Percentiles rank a stretch among this genome's conserved stretches.
Evolutionary conservation across 352 stramenopile species (phyloP).

Genomic region (Aphanomyces astaci): DNA sequence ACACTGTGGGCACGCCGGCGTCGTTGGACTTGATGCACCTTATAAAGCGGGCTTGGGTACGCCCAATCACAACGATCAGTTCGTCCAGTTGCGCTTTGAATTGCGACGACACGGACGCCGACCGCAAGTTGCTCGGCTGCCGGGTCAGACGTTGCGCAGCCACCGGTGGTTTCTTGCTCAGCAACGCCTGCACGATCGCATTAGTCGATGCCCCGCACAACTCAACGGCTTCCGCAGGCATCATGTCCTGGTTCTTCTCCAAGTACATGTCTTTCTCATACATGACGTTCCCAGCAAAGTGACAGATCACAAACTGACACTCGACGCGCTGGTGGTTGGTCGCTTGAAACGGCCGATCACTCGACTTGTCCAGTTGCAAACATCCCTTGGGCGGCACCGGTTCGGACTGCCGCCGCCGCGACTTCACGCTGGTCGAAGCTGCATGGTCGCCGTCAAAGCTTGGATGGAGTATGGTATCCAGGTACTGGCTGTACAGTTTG

Average conservation of each 20-base stretch:
- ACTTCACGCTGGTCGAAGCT: too few relatives aligned
- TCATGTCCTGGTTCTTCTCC: constrained; percentile 79
- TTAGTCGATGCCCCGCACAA: constrained; percentile 56
- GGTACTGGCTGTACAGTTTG: constrained; percentile 77
- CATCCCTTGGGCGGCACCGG: constrained; percentile 28
- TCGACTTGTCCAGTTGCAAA: too few relatives aligned
- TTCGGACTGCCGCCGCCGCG: constrained; percentile 23
- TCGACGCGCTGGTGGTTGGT: constrained; percentile 82
- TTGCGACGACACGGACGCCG: constrained; percentile 80
- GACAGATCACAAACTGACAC: constrained; percentile 69
- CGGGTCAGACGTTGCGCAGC: too few relatives aligned
- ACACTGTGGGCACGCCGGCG: constrained; percentile 51
- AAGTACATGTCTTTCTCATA: constrained; percentile 78
- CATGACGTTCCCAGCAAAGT: constrained; percentile 71
- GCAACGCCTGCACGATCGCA: constrained; percentile 50
- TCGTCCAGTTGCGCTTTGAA: constrained; percentile 91
- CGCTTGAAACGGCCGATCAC: constrained; percentile 55
- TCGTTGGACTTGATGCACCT: constrained; percentile 99
- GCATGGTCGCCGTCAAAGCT: too few relatives aligned
- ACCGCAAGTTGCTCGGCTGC: constrained; percentile 43
- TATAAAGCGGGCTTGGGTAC: constrained; percentile 96
- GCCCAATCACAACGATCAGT: constrained; percentile 91
- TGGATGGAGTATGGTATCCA: too few relatives aligned
- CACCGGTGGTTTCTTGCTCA: constrained; percentile 12
- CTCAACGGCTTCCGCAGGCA: constrained; percentile 52